Conservation (phyloP, 768 basidiomycete species). For the Mycena indigotica region DNA sequence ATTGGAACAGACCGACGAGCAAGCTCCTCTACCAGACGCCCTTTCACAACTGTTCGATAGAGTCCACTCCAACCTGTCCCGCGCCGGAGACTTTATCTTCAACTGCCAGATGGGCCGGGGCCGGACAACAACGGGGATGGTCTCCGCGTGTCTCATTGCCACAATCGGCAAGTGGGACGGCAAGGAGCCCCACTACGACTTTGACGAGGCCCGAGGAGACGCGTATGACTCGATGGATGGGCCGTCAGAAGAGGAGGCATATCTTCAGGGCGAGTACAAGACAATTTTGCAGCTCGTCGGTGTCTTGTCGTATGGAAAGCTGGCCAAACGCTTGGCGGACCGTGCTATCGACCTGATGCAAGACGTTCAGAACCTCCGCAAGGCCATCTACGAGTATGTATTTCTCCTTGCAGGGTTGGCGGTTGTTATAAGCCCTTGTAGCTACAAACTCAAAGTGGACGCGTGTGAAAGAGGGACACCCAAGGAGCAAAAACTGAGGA, state of each 20-base stretch:
- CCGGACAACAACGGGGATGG: conserved; percentile 95
- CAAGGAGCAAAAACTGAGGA: conserved; percentile 76
- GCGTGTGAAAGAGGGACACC: conserved; percentile 76
- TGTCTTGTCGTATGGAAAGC: conserved; percentile 88
- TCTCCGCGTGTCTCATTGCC: conserved; percentile 84
- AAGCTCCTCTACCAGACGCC: conserved; percentile 89
- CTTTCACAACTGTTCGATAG: conserved; percentile 78
- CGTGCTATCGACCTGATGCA: conserved; percentile 89
- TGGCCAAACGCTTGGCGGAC: conserved; percentile 89
- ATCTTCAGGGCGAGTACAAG: conserved; percentile 96
- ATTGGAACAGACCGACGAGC: conserved; percentile 81
- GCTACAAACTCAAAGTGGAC: conserved; percentile 89
- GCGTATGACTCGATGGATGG: conserved; percentile 77
- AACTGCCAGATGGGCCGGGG: conserved; percentile 97
- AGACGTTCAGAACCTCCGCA: conserved; percentile 95
- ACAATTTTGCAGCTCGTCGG: conserved; percentile 93
- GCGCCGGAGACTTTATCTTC: conserved; percentile 81
- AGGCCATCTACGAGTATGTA: conserved; percentile 90
- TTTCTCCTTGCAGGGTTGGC: background rate
- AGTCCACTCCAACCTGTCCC: conserved; percentile 57
- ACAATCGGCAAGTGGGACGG: conserved; percentile 65
- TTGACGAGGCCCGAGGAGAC: conserved; percentile 35
- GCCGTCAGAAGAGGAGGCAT: conserved; percentile 85
- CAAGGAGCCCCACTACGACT: conserved; percentile 40
- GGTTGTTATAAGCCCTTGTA: conserved; percentile 32